Percentiles rank a stretch among this genome's conserved stretches.
Conservation (phyloP, 2,329 filamentous ascomycete species). For the Thielaviopsis punctulata region DNA sequence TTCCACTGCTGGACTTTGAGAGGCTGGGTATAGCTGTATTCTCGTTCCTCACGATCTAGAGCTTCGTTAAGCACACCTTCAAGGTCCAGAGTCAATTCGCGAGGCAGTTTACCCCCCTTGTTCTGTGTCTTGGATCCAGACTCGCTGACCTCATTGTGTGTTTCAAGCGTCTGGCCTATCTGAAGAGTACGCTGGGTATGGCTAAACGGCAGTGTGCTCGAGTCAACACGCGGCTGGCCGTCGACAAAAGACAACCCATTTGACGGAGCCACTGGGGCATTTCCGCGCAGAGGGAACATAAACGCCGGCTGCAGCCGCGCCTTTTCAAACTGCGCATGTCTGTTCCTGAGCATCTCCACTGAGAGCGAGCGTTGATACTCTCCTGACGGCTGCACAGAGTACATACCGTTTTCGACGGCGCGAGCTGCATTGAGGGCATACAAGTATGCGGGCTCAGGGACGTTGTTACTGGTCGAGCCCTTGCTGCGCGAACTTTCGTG, state of each 20-base stretch:
- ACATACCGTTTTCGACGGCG: background rate
- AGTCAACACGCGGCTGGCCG: slow-evolving; percentile 4
- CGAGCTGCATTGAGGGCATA: slow-evolving; percentile 6
- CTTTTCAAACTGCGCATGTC: background rate
- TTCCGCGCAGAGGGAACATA: background rate
- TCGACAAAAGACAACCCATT: background rate
- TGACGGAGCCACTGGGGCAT: background rate
- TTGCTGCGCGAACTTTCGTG: background rate
- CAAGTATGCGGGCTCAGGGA: slow-evolving; percentile 8
- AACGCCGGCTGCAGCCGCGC: background rate
- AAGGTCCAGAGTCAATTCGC: slow-evolving; percentile 8
- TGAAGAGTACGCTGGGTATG: background rate
- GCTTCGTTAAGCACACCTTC: slow-evolving; percentile 3
- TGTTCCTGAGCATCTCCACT: background rate
- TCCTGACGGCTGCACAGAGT: background rate
- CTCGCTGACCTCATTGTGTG: background rate
- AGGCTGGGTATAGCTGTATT: background rate
- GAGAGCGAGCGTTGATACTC: background rate
- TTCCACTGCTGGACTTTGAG: background rate
- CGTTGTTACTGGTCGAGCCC: background rate
- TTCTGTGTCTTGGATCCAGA: background rate
- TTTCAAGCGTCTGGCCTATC: background rate
- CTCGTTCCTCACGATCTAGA: slow-evolving; percentile 4
- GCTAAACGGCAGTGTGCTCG: slow-evolving; percentile 4
- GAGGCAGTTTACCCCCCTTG: background rate